Evolutionary conservation across 768 basidiomycete genomes (phyloP).

Genomic region (Flagelloscypha sp.): DNA sequence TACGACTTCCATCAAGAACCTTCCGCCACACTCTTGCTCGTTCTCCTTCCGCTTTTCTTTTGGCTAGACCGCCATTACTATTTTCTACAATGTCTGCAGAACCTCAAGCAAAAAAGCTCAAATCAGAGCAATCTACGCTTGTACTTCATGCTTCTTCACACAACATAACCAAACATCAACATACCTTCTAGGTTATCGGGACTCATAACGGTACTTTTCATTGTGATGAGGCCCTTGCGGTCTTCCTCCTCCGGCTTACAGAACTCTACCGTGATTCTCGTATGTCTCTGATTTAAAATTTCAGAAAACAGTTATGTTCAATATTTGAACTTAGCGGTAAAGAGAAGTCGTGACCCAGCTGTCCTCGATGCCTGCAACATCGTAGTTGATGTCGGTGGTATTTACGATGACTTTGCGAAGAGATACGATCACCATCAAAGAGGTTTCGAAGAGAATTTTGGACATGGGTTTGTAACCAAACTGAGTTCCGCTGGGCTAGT

Average conservation of each 20-base stretch:
- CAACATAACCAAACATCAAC: conserved; percentile 1
- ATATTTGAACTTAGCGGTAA: conserved; percentile 37
- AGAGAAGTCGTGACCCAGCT: conserved; percentile 65
- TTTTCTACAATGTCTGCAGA: conserved; percentile 16
- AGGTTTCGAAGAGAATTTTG: conserved; percentile 86
- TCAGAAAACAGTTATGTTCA: neutral
- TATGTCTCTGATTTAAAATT: conserved; percentile 20
- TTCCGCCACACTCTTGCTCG: no score
- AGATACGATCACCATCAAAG: conserved; percentile 97
- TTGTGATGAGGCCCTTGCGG: conserved; percentile 93
- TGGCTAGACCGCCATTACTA: neutral
- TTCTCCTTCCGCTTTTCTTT: conserved; percentile 1
- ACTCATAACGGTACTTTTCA: conserved; percentile 96
- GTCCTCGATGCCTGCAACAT: conserved; percentile 78
- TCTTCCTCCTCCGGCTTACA: conserved; percentile 79
- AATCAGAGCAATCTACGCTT: conserved; percentile 31
- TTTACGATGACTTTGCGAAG: conserved; percentile 72
- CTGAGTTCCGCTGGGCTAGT: conserved; percentile 87
- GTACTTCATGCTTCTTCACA: conserved; percentile 3
- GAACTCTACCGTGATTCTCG: conserved; percentile 68
- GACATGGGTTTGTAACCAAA: conserved; percentile 81
- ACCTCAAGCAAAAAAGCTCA: conserved; percentile 31
- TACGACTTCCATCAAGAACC: no score
- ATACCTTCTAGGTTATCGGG: conserved; percentile 72
- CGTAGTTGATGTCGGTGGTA: conserved; percentile 92